Evolutionary conservation across 1,139 yeast genomes (phyloP), one percentile per base, ranked within the genome.

Genomic region (Suhomyces chickasaworum): DNA sequence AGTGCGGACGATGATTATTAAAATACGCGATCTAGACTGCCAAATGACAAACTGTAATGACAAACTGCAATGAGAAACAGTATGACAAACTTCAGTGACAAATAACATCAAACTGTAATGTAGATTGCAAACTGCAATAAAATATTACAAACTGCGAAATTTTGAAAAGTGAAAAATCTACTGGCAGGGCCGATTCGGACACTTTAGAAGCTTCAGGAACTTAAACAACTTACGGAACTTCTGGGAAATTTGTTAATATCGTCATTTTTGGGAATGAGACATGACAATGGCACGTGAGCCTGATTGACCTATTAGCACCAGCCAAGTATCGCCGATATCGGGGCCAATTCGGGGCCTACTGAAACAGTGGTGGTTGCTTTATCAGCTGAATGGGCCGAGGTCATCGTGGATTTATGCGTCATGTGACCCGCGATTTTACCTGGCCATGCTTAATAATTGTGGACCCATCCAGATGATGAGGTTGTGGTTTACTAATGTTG

Each of bases 21-120:
- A 45, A 43, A 30, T 27, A 22, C 4, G 39, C 27, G 48, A 37
- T 47, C 50, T 47, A 47, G 50, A 47, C 38, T 46, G 44, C n/a
- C 20, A 23, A 7, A n/a, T n/a, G n/a, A n/a, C n/a, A n/a, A n/a
- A n/a, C n/a, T n/a, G n/a, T n/a, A n/a, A n/a, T n/a, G n/a, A n/a
- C n/a, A n/a, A n/a, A n/a, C n/a, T n/a, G n/a, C n/a, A n/a, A n/a
- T n/a, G n/a, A n/a, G n/a, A n/a, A n/a, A n/a, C n/a, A n/a, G n/a
- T n/a, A n/a, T n/a, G n/a, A n/a, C n/a, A n/a, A n/a, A n/a, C n/a
- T n/a, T n/a, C n/a, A n/a, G n/a, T n/a, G n/a, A n/a, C n/a, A n/a
- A n/a, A n/a, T n/a, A n/a, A n/a, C n/a, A n/a, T n/a, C n/a, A n/a
- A n/a, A n/a, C n/a, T n/a, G n/a, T n/a, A n/a, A n/a, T n/a, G n/a